phyloP scores from a whole-genome alignment of 176 grass and related monocot genomes.

The Areca catechu region DNA sequence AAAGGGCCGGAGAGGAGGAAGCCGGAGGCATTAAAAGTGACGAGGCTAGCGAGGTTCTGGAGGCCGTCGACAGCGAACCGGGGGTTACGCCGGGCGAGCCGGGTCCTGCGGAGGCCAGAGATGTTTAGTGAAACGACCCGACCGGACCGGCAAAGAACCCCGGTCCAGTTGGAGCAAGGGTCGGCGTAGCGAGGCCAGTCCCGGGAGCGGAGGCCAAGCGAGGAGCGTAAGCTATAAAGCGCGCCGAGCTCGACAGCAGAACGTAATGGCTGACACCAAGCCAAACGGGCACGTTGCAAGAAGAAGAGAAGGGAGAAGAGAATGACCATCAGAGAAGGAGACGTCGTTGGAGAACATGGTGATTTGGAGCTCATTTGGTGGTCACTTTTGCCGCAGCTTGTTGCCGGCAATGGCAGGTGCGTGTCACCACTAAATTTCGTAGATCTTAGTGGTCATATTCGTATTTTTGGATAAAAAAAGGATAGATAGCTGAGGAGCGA shows the following conservation, averaged over 20 bases:
- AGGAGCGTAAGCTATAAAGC: constrained; percentile 3
- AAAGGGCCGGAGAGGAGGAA: constrained; percentile 4
- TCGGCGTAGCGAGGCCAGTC: not conserved
- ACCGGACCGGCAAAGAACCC: not conserved
- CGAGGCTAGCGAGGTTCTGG: not conserved
- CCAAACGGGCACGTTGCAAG: not conserved
- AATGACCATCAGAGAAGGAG: no score
- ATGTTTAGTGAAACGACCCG: not conserved
- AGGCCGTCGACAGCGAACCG: not conserved
- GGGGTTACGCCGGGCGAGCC: not conserved
- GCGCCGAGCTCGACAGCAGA: not conserved
- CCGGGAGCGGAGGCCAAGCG: constrained; percentile 2
- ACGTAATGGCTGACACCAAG: not conserved
- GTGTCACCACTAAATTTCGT: no score
- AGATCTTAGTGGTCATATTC: no score
- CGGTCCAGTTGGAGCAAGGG: constrained; percentile 6
- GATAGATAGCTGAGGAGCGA: no score
- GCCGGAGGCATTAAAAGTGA: constrained; percentile 6
- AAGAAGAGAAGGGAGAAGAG: not conserved
- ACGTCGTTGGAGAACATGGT: no score
- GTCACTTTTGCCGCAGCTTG: no score
- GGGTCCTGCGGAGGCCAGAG: not conserved
- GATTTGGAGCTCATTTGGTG: no score
- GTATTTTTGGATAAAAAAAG: no score
- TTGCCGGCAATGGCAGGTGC: no score